These are phyloP conservation scores for Cercospora sojina DNA, from an alignment of 2,329 filamentous ascomycete genomes.

Conservation along the genomic window DNA sequence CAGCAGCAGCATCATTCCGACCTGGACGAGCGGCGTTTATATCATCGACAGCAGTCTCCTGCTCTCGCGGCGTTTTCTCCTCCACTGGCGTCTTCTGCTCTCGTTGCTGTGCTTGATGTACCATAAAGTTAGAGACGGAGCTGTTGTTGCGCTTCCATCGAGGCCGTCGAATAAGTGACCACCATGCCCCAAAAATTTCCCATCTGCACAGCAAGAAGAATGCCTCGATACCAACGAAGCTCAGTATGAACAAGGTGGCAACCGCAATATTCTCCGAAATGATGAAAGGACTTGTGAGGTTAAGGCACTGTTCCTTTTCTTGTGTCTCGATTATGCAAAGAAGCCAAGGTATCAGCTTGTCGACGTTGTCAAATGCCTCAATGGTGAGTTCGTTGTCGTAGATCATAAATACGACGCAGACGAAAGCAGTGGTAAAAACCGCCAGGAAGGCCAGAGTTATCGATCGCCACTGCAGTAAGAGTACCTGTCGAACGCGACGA, in stretches of 20 bases:
- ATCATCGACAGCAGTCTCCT: background rate
- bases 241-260: slow-evolving; percentile 30
- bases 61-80: background rate
- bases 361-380: slow-evolving; percentile 26
- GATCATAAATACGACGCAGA: slow-evolving; percentile 32
- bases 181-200: slow-evolving; percentile 29
- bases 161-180: slow-evolving; percentile 14
- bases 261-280: slow-evolving; percentile 25
- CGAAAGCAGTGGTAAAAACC: slow-evolving; percentile 44
- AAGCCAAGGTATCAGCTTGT: slow-evolving; percentile 31
- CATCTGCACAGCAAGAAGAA: slow-evolving; percentile 28
- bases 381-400: slow-evolving; percentile 25
- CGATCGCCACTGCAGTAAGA: slow-evolving; percentile 79
- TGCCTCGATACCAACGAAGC: slow-evolving; percentile 29
- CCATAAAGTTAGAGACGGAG: background rate
- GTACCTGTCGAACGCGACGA: slow-evolving; percentile 71
- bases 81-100: background rate
- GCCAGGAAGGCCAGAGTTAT: slow-evolving; percentile 78
- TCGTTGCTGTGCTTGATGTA: background rate
- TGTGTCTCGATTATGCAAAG: slow-evolving; percentile 29
- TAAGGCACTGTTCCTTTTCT: slow-evolving; percentile 24
- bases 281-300: slow-evolving; percentile 24
- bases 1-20: background rate
- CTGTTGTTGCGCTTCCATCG: slow-evolving; percentile 16
- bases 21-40: background rate